Base-by-base conservation (phyloP, 139 green algal genomes). In the Chlorella vulgaris region DNA sequence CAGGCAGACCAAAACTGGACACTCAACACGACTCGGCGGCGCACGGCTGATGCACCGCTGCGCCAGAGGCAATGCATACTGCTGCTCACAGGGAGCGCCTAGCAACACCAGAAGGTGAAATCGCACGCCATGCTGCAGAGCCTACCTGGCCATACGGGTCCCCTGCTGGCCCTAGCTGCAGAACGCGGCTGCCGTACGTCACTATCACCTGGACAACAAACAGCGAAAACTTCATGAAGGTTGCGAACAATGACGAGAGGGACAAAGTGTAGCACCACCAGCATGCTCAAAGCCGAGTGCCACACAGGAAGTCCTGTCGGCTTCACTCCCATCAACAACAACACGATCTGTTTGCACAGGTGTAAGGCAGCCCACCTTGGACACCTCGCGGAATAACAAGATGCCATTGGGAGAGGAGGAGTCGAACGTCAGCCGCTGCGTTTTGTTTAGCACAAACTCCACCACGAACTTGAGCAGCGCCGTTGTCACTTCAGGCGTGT, bases 401-500 rank as follows among this genome's bases (percentile, higher is more conserved):
- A 99, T 99, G 74, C 96, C 96, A 82, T 98, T 98, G 4, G 96
- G 93, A 3, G 92, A 97, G 63, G 90, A 97, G n/a, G 89, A 85
- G 80, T 99, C 96, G 69, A 99, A 99, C 4, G 93, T 95, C 10
- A 99, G 85, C n/a, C 96, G 88, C 83, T 98, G 94, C 79, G 91
- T 96, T 87, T 98, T 98, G 91, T 99, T 99, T 81, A 96, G 91
- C 53, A 94, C 95, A 84, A 99, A 98, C 86, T 99, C 96, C 0
- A 89, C 90, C 69, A 98, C 87, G 85, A 99, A 99, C 81, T 99
- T 99, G 66, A 99, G 91, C 80, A 99, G 83, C 1, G 96, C 93
- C 2, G 92, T 97, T 26, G 93, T 95, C 22, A 98, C 92, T 1
- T 90, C 90, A 13, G 83, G 95, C 67, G 73, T 76, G 84, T 80